Evolutionary conservation across 1,139 yeast species (phyloP).

Genomic region (Taiozyma onychis): DNA sequence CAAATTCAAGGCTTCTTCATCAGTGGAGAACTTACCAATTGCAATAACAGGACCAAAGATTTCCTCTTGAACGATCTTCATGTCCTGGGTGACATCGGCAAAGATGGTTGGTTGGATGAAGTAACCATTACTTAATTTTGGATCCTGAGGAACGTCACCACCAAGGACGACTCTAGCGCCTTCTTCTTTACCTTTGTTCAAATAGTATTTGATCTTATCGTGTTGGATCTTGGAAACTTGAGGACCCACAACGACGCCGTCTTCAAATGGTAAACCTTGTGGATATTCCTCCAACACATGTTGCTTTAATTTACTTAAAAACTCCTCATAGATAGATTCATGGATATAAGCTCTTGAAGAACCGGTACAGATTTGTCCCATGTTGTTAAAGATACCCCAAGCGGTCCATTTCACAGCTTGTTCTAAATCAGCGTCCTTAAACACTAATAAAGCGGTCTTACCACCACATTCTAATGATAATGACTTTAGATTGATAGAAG

Average conservation of each 20-base stretch:
- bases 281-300: constrained; percentile 40
- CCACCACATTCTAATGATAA: constrained; percentile 94
- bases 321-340: constrained; percentile 60
- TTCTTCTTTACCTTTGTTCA: constrained; percentile 60
- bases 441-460: constrained; percentile 69
- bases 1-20: constrained; percentile 62
- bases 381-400: constrained; percentile 74
- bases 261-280: constrained; percentile 55
- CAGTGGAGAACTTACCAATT: constrained; percentile 61
- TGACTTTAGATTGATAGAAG: constrained; percentile 60
- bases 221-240: constrained; percentile 67
- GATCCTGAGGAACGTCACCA: constrained; percentile 45
- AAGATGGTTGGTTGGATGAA: constrained; percentile 67
- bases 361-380: constrained; percentile 91
- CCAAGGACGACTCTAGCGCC: constrained; percentile 67
- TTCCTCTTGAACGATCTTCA: constrained; percentile 61
- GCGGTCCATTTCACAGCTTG: constrained; percentile 86
- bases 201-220: constrained; percentile 61
- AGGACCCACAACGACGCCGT: constrained; percentile 65
- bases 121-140: constrained; percentile 39
- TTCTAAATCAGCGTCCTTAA: constrained; percentile 71
- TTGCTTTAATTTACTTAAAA: constrained; percentile 38
- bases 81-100: constrained; percentile 51
- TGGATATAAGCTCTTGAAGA: constrained; percentile 81
- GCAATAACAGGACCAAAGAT: constrained; percentile 93